Base-by-base conservation (phyloP, 176 grass and related monocot species). In the Pontederia paniculata region DNA sequence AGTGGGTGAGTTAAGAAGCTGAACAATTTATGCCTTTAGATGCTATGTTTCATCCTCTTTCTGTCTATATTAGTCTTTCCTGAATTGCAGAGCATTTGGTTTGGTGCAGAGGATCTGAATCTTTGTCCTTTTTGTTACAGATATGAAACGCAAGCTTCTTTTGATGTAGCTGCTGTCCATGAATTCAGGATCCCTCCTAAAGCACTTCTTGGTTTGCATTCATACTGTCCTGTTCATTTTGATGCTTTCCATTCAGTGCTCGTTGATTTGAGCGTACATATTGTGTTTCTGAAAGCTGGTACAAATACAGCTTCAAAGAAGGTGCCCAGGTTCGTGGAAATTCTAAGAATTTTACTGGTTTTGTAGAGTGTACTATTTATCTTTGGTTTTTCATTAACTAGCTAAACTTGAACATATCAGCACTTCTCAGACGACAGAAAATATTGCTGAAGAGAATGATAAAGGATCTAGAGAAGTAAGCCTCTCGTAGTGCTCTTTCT, bases 211-310 rank as follows among this genome's bases (percentile, higher is more conserved):
- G 90, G 90, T 50, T 74, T 87, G 55, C 90, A 96, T 60, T 79
- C 85, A 52, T 96, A 96, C 55, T 89, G 85, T 47, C 90, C 90
- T 67, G 90, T 96, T 37, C 85, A 89, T 66, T 96, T 96, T 71
- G 90, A 96, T 37, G 71, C 75, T 67, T 86, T 86, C 64, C 90
- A 96, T 78, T 67, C 82, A 16, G 85, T 78, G 8, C 85, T 89
- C 69, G 85, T 96, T 58, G 90, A 96, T 76, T 57, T 96, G 56
- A 85, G 76, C n/a, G 64, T 89, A 47, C 90, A 89, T 50, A 80
- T 86, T 54, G 85, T 82, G 51, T 89, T 72, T 75, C 79, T 89
- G 41, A 89, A 89, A 86, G 54, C 85, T 21, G 67, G 82, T 67
- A 68, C 81, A 15, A 70, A 58, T 62, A 86, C 71, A 65, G 74